Conservation (phyloP, 208 protist genomes). For the Crithidia fasciculata region DNA sequence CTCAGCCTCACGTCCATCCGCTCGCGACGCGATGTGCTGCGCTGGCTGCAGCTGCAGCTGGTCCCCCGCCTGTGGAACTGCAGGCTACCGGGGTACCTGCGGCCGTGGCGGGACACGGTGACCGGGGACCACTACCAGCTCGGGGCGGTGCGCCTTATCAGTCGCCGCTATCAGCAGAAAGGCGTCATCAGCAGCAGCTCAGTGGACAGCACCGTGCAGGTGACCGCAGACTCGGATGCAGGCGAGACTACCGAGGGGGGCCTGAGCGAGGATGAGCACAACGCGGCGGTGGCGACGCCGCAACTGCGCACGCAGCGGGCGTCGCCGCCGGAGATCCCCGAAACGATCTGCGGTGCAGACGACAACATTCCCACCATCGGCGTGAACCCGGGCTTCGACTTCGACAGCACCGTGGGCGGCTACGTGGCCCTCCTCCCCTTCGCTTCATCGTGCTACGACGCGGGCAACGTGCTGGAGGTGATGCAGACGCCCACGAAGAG, state of each 20-base stretch:
- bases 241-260: background rate
- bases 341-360: constrained; percentile 12
- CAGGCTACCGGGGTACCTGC: constrained; percentile 1
- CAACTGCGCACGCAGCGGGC: constrained; percentile 5
- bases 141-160: constrained; percentile 15
- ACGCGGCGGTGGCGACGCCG: constrained; percentile 1
- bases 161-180: constrained; percentile 12
- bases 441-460: constrained; percentile 32
- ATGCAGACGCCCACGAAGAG: constrained; percentile 38
- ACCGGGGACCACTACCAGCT: constrained; percentile 12
- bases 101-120: constrained; percentile 18
- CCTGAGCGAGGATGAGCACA: background rate
- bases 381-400: constrained; percentile 16
- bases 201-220: no score
- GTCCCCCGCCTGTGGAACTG: constrained; percentile 26
- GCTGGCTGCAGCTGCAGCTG: constrained; percentile 27
- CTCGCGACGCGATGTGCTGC: constrained; percentile 25
- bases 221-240: background rate
- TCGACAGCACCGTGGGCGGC: constrained; percentile 21
- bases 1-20: constrained; percentile 14
- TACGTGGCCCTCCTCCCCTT: constrained; percentile 44
- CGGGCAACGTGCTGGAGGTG: constrained; percentile 15
- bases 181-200: background rate
- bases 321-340: constrained; percentile 28
- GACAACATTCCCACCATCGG: background rate